Evolutionary conservation across 371 early-diverging fungal species (phyloP).

Genomic region (Rhizopus delemar): DNA sequence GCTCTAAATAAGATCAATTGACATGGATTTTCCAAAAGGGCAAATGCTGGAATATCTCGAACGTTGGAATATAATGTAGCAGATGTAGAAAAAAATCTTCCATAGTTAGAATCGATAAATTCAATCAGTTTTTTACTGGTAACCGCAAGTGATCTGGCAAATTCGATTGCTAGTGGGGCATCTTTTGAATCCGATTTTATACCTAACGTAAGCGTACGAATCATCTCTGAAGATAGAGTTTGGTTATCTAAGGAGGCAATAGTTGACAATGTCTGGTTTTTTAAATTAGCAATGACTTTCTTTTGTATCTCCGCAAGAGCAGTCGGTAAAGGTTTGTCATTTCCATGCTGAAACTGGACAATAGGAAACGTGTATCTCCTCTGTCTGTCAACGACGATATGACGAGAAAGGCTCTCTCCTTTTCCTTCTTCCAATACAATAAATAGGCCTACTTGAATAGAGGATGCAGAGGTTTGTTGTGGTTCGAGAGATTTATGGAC

Average conservation of each 20-base stretch:
- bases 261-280: constrained; percentile 24
- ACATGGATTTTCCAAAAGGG: constrained; percentile 29
- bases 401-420: constrained; percentile 10
- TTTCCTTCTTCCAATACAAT: constrained; percentile 34
- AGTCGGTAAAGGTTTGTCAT: not conserved
- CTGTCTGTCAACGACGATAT: constrained; percentile 33
- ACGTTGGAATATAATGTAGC: constrained; percentile 36
- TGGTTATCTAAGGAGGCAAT: constrained; percentile 6
- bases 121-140: constrained; percentile 25
- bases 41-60: constrained; percentile 40
- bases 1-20: constrained; percentile 42
- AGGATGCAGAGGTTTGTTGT: not conserved
- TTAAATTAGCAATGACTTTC: constrained; percentile 19
- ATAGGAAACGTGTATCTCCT: constrained; percentile 39
- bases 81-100: constrained; percentile 22
- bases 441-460: constrained; percentile 36
- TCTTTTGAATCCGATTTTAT: too few species aligned
- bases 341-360: constrained; percentile 27
- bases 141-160: constrained; percentile 26
- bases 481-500: constrained; percentile 9
- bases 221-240: too few species aligned
- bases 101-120: constrained; percentile 21
- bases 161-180: not conserved
- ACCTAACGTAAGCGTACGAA: too few species aligned
- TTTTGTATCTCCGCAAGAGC: constrained; percentile 19